phyloP scores from a whole-genome alignment of 805 yeast species.

The Candida loeiensis region DNA sequence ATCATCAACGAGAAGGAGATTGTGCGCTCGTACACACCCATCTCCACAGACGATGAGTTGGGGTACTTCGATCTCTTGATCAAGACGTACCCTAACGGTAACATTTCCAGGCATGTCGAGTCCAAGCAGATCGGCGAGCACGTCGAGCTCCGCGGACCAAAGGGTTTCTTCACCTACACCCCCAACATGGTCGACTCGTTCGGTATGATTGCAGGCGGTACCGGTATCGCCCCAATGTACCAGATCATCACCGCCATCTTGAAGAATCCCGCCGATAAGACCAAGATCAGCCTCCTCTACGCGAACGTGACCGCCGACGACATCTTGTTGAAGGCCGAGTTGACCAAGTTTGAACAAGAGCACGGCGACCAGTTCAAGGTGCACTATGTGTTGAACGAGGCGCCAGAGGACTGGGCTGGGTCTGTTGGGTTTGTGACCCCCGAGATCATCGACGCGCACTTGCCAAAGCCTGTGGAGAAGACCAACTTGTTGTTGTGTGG shows the following conservation, averaged over 20 bases:
- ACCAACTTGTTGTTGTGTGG: conserved; percentile 83
- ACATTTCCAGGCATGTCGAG: conserved; percentile 72
- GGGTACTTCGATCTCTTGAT: conserved; percentile 85
- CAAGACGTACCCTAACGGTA: conserved; percentile 83
- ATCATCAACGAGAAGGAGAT: conserved; percentile 74
- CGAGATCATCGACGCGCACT: conserved; percentile 59
- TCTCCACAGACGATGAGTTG: conserved; percentile 70
- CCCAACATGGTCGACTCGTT: conserved; percentile 72
- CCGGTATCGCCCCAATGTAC: conserved; percentile 95
- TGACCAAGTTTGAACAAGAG: conserved; percentile 58
- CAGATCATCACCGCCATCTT: conserved; percentile 83
- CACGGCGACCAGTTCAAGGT: conserved; percentile 61
- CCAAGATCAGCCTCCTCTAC: conserved; percentile 70
- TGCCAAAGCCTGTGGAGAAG: conserved; percentile 59
- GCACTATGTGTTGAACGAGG: conserved; percentile 71
- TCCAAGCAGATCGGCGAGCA: conserved; percentile 73
- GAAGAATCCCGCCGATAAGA: conserved; percentile 70
- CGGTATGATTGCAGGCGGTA: conserved; percentile 95
- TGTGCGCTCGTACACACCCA: conserved; percentile 86
- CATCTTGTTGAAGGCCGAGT: conserved; percentile 74
- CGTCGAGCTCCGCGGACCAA: conserved; percentile 83
- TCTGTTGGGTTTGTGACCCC: conserved; percentile 76
- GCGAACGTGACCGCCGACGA: conserved; percentile 81
- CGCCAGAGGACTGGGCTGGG: conserved; percentile 72
- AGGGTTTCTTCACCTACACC: conserved; percentile 79